Evolutionary conservation across 495 filamentous ascomycete species (phyloP).

Genomic region (Hypoxylon fragiforme): DNA sequence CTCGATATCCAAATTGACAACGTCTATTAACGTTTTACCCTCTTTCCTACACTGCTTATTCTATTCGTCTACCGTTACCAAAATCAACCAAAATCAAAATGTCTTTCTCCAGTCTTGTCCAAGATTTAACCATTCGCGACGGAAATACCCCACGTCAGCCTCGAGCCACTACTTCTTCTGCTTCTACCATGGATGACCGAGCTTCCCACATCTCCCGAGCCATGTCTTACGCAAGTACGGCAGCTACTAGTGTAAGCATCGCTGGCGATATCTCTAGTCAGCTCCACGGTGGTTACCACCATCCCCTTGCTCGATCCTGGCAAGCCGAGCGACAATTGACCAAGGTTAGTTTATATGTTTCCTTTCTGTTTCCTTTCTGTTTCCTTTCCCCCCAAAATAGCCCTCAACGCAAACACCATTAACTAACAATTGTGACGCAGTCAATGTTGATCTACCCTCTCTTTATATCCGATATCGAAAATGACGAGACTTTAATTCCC

Average conservation of each 20-base stretch:
- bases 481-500: constrained; percentile 88
- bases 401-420: no score
- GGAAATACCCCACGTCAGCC: constrained; percentile 48
- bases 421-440: constrained; percentile 47
- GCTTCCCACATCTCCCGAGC: constrained; percentile 70
- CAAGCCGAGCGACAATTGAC: constrained; percentile 96
- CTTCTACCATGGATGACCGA: constrained; percentile 58
- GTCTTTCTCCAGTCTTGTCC: constrained; percentile 90
- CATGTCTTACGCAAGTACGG: constrained; percentile 80
- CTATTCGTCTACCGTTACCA: no score
- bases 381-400: no score
- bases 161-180: constrained; percentile 41
- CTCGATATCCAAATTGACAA: no score
- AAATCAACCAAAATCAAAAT: no score
- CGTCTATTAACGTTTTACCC: no score
- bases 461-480: constrained; percentile 90
- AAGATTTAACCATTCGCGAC: constrained; percentile 73
- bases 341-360: constrained; percentile 62
- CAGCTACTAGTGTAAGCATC: constrained; percentile 93
- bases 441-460: constrained; percentile 98
- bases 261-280: constrained; percentile 92
- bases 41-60: no score
- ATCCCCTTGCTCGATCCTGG: constrained; percentile 89
- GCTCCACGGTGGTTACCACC: constrained; percentile 91
- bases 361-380: no score